Evolutionary conservation across 257 asterid species (phyloP), one percentile per base, ranked within the genome.

Genomic region (Linderniella brevidens): DNA sequence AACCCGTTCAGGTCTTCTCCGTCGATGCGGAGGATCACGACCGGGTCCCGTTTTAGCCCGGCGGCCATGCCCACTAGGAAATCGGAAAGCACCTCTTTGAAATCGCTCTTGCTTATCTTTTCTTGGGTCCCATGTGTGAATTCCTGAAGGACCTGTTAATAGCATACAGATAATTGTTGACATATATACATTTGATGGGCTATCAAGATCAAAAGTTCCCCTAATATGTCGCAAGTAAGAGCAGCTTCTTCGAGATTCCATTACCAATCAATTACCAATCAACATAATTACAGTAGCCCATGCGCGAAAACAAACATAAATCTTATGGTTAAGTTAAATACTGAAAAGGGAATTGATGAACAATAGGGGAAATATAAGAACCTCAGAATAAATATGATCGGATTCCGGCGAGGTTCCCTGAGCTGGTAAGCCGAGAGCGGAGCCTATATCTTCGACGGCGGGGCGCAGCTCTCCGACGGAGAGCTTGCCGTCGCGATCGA

Each of bases 111-210:
- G 70, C 63, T 64, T 49, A 80, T 71, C 40, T 68, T 69, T 39
- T 64, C 67, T 58, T 68, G 73, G 29, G 67, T 68, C 52, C 87
- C 79, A 48, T 63, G 83, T 1, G 92, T 80, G 58, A 80, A 80
- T 59, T 80, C 87, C 52, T 67, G 56, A 58, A 80, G 87, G 40
- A 80, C 92, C 92, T 79, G 68, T n/a, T n/a, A n/a, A n/a, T n/a
- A n/a, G n/a, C n/a, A n/a, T n/a, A 16, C 14, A n/a, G 9, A 1
- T 12, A 20, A 6, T 35, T 46, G 13, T n/a, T 35, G 18, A 17
- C n/a, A 19, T 41, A 16, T 37, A n/a, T n/a, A n/a, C n/a, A n/a
- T n/a, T n/a, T n/a, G n/a, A n/a, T n/a, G n/a, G n/a, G n/a, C n/a
- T n/a, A n/a, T n/a, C n/a, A n/a, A n/a, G n/a, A n/a, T n/a, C n/a